Evolutionary conservation across 176 grass and related monocot genomes (phyloP).

Genomic region (Eragrostis curvula): DNA sequence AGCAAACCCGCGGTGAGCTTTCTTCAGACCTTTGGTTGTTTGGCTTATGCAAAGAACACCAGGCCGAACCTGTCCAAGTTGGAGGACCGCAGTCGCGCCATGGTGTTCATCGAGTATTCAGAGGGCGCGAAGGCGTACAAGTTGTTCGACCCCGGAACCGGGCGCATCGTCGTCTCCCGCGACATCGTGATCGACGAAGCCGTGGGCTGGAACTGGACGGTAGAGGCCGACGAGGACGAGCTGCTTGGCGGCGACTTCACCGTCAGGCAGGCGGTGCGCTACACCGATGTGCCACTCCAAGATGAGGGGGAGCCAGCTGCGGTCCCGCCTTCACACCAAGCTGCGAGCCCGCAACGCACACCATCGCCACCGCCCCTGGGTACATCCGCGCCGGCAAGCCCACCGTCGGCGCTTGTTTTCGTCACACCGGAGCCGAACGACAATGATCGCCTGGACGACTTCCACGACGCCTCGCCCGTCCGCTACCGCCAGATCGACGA

Average conservation of each 20-base stretch:
- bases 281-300: too few species aligned
- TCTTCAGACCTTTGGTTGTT: neutral
- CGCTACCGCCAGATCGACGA: too few species aligned
- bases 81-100: neutral
- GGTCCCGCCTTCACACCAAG: too few species aligned
- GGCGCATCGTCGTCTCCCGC: neutral
- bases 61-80: neutral
- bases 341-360: too few species aligned
- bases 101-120: neutral
- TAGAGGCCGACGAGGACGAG: neutral
- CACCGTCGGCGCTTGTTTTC: too few species aligned
- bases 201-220: neutral
- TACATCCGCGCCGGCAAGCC: too few species aligned
- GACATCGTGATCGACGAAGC: neutral
- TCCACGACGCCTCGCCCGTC: too few species aligned
- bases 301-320: too few species aligned
- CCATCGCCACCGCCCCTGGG: too few species aligned
- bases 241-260: neutral
- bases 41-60: neutral
- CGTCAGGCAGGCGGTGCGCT: too few species aligned
- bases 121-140: neutral
- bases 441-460: too few species aligned
- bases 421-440: too few species aligned
- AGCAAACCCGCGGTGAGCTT: neutral
- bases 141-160: neutral